Conservation (phyloP, 2,329 filamentous ascomycete genomes). For the Claviceps citrina region DNA sequence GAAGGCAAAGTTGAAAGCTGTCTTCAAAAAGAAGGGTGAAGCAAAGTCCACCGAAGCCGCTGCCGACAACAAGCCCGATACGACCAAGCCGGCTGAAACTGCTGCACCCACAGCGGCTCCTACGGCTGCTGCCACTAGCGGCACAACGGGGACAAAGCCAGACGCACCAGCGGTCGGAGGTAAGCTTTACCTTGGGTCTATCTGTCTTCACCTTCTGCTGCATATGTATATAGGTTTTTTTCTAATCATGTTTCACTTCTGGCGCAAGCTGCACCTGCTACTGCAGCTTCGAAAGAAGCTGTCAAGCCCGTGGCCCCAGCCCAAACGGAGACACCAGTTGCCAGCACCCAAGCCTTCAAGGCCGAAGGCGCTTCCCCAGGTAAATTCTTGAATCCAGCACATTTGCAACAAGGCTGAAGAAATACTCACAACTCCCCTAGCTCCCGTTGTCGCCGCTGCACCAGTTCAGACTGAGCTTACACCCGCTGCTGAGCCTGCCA, state of each 20-base stretch:
- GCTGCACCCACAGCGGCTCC: constrained; percentile 12
- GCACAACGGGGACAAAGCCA: constrained; percentile 22
- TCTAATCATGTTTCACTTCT: neutral
- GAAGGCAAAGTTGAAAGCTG: constrained; percentile 38
- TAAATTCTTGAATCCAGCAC: neutral
- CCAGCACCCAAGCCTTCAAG: constrained; percentile 1
- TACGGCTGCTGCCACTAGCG: constrained; percentile 16
- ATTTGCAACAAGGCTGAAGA: too few species aligned
- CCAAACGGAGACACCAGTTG: neutral
- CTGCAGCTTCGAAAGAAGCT: constrained; percentile 2
- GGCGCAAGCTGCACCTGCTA: constrained; percentile 14
- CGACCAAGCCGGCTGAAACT: constrained; percentile 14
- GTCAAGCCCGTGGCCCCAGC: neutral
- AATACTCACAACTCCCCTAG: constrained; percentile 1
- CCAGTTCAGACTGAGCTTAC: constrained; percentile 3
- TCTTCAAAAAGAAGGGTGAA: constrained; percentile 33
- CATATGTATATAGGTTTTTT: neutral
- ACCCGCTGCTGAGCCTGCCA: constrained; percentile 10
- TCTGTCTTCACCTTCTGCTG: neutral
- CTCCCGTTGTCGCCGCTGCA: constrained; percentile 3
- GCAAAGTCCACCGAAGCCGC: constrained; percentile 14
- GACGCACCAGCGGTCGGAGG: constrained; percentile 17
- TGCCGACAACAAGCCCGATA: constrained; percentile 11
- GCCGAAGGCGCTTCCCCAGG: constrained; percentile 3
- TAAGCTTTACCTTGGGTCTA: constrained; percentile 10